These are phyloP conservation scores for Psilocybe tampanensis DNA, from an alignment of 768 basidiomycete species.

Conservation along the genomic window DNA sequence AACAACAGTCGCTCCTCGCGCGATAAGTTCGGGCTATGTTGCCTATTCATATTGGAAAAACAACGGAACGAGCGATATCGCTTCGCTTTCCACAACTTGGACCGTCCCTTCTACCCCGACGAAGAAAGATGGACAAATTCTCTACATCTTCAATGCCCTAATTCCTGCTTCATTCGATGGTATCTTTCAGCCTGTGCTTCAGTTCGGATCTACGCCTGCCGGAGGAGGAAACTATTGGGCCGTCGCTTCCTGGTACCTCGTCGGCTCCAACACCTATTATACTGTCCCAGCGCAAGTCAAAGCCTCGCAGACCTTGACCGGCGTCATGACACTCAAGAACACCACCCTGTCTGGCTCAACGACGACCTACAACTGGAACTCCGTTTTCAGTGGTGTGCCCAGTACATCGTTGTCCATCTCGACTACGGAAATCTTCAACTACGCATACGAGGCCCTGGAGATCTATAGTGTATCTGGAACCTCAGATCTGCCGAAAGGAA, in stretches of 20 bases:
- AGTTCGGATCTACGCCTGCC: conserved; percentile 23
- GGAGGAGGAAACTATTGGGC: conserved; percentile 27
- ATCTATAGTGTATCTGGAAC: conserved; percentile 11
- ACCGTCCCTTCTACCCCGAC: conserved; percentile 22
- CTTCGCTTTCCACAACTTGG: conserved; percentile 19
- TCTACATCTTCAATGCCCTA: conserved; percentile 27
- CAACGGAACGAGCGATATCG: conserved; percentile 13
- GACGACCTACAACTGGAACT: conserved; percentile 10
- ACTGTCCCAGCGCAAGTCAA: conserved; percentile 13
- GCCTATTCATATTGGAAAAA: conserved; percentile 21
- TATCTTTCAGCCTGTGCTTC: conserved; percentile 26
- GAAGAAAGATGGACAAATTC: conserved; percentile 17
- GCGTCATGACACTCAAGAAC: conserved; percentile 12
- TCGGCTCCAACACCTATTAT: conserved; percentile 12
- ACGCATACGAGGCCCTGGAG: conserved; percentile 16
- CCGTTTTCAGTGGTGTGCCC: conserved; percentile 8
- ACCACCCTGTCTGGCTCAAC: conserved; percentile 9
- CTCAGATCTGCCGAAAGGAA: conserved; percentile 11
- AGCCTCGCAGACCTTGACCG: conserved; percentile 10
- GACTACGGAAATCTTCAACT: conserved; percentile 13
- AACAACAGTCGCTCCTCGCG: conserved; percentile 4
- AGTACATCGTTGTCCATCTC: conserved; percentile 11
- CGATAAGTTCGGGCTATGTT: conserved; percentile 12
- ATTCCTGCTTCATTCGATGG: conserved; percentile 15
- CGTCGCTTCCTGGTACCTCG: conserved; percentile 23